Base-by-base conservation (phyloP, 2,329 filamentous ascomycete species). In the Colletotrichum phormii region DNA sequence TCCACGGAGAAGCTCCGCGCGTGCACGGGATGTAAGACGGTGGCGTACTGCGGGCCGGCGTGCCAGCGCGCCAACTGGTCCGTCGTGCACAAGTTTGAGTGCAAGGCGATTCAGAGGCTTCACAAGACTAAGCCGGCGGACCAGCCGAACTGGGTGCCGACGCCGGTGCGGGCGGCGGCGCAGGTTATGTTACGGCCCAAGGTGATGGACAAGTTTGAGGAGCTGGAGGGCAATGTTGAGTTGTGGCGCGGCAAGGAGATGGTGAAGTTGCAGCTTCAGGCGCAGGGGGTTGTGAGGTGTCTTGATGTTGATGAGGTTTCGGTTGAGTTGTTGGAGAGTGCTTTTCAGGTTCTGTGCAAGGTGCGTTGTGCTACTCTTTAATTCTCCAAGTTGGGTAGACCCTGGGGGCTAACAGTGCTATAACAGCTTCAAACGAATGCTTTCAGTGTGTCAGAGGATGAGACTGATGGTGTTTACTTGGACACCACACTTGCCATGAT, bases 401-500 rank as follows among this genome's bases (percentile, higher is more conserved):
- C 11, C 11, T 24, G 31, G 4, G 58, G 54, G 64, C 75, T 78
- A 42, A 79, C 29, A 26, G 46, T 24, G 22, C 58, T 63, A n/a
- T 57, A 15, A 15, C 70, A 91, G 89, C 86, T 91, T 71, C 85
- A 90, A 77, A 89, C 89, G 49, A 92, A 92, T 79, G 85, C 89
- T 4, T 92, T 92, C 77, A 88, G 89, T 76, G 83, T 88, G 64
- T 83, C 83, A 31, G 89, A 91, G 64, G 79, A 54, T 49, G 68
- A 73, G 37, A 79, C 87, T 8, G 87, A 84, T 1, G 89, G 89
- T 29, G 82, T 90, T 35, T 91, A 89, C 73, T 80, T 92, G 49
- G 87, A 91, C 74, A 84, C 88, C 0, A 84, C 79, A 4, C 81
- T 91, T 54, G 87, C 89, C 71, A 90, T 91, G 86, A 85, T 86